phyloP scores from a whole-genome alignment of 257 asterid genomes.

The Verbascum thapsus region DNA sequence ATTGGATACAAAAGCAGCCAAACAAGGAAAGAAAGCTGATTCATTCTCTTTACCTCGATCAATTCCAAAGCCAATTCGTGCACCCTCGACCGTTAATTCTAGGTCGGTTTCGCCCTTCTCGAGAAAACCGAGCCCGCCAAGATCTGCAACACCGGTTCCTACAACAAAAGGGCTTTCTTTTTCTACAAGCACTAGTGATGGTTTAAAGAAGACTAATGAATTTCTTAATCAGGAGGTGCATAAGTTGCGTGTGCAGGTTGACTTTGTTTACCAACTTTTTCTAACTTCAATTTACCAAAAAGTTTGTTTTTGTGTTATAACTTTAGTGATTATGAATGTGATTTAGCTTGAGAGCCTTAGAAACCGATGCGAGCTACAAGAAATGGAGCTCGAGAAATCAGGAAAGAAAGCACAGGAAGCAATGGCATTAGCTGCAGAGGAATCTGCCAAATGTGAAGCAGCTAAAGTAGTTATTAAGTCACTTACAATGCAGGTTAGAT shows the following conservation, averaged over 20 bases:
- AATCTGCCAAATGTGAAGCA: constrained; percentile 87
- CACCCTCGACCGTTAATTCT: constrained; percentile 69
- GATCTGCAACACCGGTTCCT: constrained; percentile 91
- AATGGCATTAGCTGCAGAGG: constrained; percentile 76
- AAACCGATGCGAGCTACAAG: constrained; percentile 77
- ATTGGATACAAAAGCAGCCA: constrained; percentile 80
- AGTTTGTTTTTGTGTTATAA: too few species aligned
- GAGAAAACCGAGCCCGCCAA: constrained; percentile 84
- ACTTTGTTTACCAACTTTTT: too few species aligned
- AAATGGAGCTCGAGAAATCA: constrained; percentile 68
- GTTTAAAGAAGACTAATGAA: constrained; percentile 86
- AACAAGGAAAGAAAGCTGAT: constrained; percentile 82
- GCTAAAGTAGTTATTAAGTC: constrained; percentile 95
- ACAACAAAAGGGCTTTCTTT: constrained; percentile 88
- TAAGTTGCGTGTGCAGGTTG: constrained; percentile 70
- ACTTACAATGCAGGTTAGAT: constrained; percentile 80
- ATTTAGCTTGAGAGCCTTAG: constrained; percentile 68
- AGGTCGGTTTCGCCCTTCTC: constrained; percentile 94
- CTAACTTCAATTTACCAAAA: too few species aligned
- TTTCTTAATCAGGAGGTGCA: constrained; percentile 83
- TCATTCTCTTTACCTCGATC: constrained; percentile 60
- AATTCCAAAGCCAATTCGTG: constrained; percentile 64
- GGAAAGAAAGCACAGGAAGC: constrained; percentile 85
- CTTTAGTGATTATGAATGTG: constrained; percentile 26
- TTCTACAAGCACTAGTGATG: constrained; percentile 73